Percentiles rank a stretch among this genome's conserved stretches.
Evolutionary conservation across 148 eudicot genomes (phyloP).

Genomic region (Rhododendron kiyosumense): DNA sequence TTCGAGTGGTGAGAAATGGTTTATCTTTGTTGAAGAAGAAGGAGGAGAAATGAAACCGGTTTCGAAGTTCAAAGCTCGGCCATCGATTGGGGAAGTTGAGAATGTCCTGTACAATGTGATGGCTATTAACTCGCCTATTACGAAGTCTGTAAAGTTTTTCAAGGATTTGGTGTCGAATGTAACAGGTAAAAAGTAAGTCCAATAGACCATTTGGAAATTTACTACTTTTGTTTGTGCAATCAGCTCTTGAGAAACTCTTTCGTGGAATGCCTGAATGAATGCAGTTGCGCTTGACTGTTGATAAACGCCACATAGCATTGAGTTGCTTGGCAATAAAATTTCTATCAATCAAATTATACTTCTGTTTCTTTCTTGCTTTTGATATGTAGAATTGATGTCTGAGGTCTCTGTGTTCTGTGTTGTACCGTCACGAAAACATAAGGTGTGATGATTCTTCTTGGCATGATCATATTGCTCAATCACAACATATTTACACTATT

Average conservation of each 20-base stretch:
- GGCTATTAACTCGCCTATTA: slow-evolving; percentile 86
- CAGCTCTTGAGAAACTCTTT: neutral
- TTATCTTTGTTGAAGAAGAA: slow-evolving; percentile 77
- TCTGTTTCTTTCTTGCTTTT: neutral
- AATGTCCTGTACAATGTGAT: slow-evolving; percentile 77
- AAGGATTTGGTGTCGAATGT: slow-evolving; percentile 74
- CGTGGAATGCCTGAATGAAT: neutral
- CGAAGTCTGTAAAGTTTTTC: slow-evolving; percentile 79
- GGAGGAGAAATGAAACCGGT: slow-evolving; percentile 50
- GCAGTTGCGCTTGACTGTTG: neutral
- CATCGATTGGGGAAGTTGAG: slow-evolving; percentile 77
- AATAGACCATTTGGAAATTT: neutral
- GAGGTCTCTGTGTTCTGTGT: neutral
- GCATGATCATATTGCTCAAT: neutral
- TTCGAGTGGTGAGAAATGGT: slow-evolving; percentile 76
- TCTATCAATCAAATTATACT: neutral
- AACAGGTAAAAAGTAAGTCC: slow-evolving; percentile 46
- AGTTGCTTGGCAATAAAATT: neutral
- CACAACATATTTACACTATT: neutral
- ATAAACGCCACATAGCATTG: neutral
- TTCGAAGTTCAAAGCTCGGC: slow-evolving; percentile 56
- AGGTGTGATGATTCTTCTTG: neutral
- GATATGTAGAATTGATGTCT: neutral
- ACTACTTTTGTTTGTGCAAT: neutral
- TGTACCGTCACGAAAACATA: neutral